Conservation (phyloP, 75 land plant genomes). For the Selaginella tamariscina region DNA sequence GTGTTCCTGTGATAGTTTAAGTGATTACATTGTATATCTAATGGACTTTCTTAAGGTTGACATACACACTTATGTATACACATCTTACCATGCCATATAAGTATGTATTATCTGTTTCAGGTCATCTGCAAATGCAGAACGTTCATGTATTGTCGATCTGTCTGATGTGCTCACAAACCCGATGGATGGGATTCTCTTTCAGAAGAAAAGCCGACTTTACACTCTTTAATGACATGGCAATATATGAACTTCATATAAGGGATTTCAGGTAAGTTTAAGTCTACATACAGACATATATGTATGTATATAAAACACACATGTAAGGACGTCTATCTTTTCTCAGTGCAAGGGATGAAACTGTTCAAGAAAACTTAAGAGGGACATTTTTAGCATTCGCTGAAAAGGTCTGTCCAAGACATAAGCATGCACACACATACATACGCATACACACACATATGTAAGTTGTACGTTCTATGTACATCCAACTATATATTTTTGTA, state of each 20-base stretch:
- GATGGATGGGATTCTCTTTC: constrained; percentile 63
- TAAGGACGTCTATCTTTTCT: neutral
- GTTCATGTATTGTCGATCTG: constrained; percentile 65
- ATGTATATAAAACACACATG: too few relatives aligned
- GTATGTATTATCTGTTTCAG: neutral
- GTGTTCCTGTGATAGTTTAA: neutral
- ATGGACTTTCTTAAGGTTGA: neutral
- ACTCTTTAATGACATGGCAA: constrained; percentile 65
- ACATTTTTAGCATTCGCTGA: constrained; percentile 72
- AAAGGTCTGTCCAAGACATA: constrained; percentile 28
- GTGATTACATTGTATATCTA: neutral
- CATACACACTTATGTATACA: neutral
- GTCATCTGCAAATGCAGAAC: constrained; percentile 57
- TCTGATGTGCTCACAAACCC: constrained; percentile 43
- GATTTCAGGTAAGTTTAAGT: constrained; percentile 63
- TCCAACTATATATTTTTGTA: neutral
- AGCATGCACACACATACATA: too few relatives aligned
- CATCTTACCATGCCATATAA: neutral
- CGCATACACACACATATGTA: too few relatives aligned
- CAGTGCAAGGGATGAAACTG: constrained; percentile 39
- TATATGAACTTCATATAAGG: constrained; percentile 88
- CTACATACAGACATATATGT: neutral
- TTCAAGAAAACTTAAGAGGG: constrained; percentile 50
- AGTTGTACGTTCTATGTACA: neutral
- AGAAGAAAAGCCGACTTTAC: constrained; percentile 52